A percentile compares a stretch with the other conserved stretches of the same genome.
These are phyloP conservation scores for Arctostaphylos glauca DNA, from an alignment of 148 eudicot genomes.

Conservation along the genomic window DNA sequence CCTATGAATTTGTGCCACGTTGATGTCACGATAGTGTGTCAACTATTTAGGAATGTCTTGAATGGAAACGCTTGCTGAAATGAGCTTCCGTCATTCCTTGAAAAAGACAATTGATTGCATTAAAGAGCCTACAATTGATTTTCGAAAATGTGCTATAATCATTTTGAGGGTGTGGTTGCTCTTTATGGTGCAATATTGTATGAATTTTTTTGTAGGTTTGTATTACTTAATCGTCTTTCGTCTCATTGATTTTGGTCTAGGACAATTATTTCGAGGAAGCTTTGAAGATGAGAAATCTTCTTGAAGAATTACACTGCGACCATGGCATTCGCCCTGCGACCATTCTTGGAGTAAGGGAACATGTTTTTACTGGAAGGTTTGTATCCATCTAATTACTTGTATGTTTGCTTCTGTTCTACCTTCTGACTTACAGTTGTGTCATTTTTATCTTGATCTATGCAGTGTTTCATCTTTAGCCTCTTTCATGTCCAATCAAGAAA, in stretches of 20 bases:
- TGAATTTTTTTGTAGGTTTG: not conserved
- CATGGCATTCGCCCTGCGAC: constrained; percentile 84
- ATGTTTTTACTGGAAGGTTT: constrained; percentile 98
- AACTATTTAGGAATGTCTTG: not conserved
- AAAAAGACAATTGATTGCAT: not conserved
- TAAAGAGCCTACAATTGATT: not conserved
- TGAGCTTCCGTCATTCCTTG: not conserved
- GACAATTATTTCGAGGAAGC: constrained; percentile 99
- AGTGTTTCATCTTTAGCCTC: constrained; percentile 99
- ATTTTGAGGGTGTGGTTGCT: not conserved
- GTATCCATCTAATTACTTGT: constrained; percentile 9
- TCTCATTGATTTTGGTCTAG: constrained; percentile 31
- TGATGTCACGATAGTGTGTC: not conserved
- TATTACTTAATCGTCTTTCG: not conserved
- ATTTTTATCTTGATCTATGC: constrained; percentile 32
- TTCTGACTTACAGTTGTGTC: not conserved
- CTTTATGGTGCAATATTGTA: not conserved
- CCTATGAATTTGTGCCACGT: not conserved
- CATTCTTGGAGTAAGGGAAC: constrained; percentile 98
- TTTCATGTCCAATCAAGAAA: constrained; percentile 97
- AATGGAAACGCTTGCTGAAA: not conserved
- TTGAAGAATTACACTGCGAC: constrained; percentile 75
- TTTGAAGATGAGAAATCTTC: constrained; percentile 96
- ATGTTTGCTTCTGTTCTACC: constrained; percentile 3
- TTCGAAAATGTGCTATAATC: not conserved